phyloP scores from a whole-genome alignment of 1,284 basidiomycete species.

The Golubevia sp. region DNA sequence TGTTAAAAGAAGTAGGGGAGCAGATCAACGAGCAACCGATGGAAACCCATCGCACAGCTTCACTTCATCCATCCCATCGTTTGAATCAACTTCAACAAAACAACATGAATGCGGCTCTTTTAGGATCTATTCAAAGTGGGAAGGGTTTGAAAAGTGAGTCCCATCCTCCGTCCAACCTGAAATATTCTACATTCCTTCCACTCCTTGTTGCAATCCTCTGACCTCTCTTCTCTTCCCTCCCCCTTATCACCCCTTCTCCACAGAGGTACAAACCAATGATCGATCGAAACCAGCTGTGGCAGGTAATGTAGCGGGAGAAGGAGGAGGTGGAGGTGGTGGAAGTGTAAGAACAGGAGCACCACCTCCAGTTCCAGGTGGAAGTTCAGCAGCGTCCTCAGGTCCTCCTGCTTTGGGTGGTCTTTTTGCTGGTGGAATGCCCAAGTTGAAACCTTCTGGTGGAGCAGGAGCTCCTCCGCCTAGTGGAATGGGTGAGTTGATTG shows the following conservation, averaged over 20 bases:
- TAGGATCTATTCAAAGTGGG: constrained; percentile 40
- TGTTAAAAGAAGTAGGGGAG: no score
- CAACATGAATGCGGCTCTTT: constrained; percentile 40
- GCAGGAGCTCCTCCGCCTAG: constrained; percentile 5
- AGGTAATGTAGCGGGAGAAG: constrained; percentile 11
- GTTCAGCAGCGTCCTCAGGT: no score
- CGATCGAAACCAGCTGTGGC: constrained; percentile 25
- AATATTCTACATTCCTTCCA: not conserved
- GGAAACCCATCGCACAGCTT: no score
- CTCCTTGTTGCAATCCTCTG: constrained; percentile 2
- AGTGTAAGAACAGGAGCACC: constrained; percentile 8
- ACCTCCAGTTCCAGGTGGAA: constrained; percentile 15
- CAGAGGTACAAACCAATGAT: constrained; percentile 34
- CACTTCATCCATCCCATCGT: no score
- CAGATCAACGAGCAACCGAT: no score
- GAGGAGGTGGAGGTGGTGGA: constrained; percentile 9
- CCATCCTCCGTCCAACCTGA: not conserved
- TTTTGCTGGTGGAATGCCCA: constrained; percentile 89
- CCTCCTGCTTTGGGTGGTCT: constrained; percentile 79
- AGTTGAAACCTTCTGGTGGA: constrained; percentile 68
- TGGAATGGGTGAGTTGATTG: not conserved
- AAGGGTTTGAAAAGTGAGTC: constrained; percentile 39
- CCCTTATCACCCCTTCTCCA: not conserved
- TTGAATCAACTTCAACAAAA: no score
- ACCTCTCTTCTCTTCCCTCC: constrained; percentile 1